These are phyloP conservation scores for Yamadazyma dushanensis DNA, from an alignment of 1,139 yeast genomes.

Conservation along the genomic window DNA sequence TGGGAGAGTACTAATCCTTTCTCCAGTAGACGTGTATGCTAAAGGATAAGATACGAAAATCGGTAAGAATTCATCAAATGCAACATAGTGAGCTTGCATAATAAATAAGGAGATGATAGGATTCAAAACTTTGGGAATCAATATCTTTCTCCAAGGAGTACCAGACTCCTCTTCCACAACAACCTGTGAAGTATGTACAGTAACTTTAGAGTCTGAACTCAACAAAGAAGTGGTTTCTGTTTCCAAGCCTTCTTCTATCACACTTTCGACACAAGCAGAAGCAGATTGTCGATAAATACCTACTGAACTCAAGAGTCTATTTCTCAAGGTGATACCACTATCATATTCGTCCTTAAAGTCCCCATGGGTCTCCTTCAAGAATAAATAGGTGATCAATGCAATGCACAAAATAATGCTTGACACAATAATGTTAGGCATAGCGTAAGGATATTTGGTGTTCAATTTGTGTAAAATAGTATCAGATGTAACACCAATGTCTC, in stretches of 20 bases:
- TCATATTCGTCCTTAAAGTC: slow-evolving; percentile 41
- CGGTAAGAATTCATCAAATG: slow-evolving; percentile 58
- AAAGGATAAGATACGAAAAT: slow-evolving; percentile 44
- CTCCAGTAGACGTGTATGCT: slow-evolving; percentile 21
- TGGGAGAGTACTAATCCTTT: slow-evolving; percentile 40
- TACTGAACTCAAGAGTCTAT: slow-evolving; percentile 30
- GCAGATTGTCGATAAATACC: slow-evolving; percentile 24
- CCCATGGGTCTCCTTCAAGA: slow-evolving; percentile 61
- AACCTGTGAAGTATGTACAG: background rate
- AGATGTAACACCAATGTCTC: background rate
- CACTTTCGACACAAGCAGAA: slow-evolving; percentile 8
- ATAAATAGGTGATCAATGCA: slow-evolving; percentile 40
- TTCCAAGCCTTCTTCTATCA: background rate
- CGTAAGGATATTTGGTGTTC: slow-evolving; percentile 44
- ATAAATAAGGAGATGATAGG: slow-evolving; percentile 11
- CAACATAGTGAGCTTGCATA: slow-evolving; percentile 40
- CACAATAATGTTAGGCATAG: slow-evolving; percentile 58
- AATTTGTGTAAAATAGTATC: background rate
- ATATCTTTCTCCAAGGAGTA: slow-evolving; percentile 6
- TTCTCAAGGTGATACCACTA: slow-evolving; percentile 51
- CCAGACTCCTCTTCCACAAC: background rate
- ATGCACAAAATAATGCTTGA: slow-evolving; percentile 40
- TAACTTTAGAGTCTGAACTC: slow-evolving; percentile 1
- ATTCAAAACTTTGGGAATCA: slow-evolving; percentile 11
- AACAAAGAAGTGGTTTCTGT: slow-evolving; percentile 6